Evolutionary conservation across 176 grass and related monocot species (phyloP).

Genomic region (Thalia dealbata): DNA sequence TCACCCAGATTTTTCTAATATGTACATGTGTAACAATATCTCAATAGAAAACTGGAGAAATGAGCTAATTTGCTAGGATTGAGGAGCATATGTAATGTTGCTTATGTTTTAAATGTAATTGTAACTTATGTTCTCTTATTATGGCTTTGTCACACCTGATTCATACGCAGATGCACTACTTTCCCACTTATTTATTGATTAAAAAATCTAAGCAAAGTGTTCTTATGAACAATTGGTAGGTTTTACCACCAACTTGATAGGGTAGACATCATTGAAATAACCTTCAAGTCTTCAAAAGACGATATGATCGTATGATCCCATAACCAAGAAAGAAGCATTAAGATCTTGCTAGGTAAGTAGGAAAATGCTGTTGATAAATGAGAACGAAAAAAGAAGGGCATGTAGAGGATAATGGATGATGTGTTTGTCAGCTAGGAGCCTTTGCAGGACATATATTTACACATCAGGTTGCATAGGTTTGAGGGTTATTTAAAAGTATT

Average conservation of each 20-base stretch:
- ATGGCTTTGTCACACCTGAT: too few species aligned
- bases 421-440: not conserved
- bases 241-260: too few species aligned
- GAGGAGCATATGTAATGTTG: not conserved
- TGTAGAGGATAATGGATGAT: too few species aligned
- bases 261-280: too few species aligned
- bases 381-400: too few species aligned
- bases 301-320: too few species aligned
- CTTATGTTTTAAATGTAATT: conserved; percentile 3
- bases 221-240: too few species aligned
- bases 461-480: too few species aligned
- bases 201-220: not conserved
- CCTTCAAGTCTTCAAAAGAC: too few species aligned
- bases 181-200: not conserved
- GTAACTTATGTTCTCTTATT: not conserved
- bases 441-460: not conserved
- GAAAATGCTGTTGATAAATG: too few species aligned
- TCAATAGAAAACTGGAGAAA: conserved; percentile 3
- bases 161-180: not conserved
- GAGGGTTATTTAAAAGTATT: not conserved
- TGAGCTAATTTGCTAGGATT: conserved; percentile 6
- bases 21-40: conserved; percentile 24
- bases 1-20: not conserved
- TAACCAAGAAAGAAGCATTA: too few species aligned
- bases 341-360: too few species aligned